Conservation (phyloP, 176 grass and related monocot genomes). For the Oryza brachyantha region DNA sequence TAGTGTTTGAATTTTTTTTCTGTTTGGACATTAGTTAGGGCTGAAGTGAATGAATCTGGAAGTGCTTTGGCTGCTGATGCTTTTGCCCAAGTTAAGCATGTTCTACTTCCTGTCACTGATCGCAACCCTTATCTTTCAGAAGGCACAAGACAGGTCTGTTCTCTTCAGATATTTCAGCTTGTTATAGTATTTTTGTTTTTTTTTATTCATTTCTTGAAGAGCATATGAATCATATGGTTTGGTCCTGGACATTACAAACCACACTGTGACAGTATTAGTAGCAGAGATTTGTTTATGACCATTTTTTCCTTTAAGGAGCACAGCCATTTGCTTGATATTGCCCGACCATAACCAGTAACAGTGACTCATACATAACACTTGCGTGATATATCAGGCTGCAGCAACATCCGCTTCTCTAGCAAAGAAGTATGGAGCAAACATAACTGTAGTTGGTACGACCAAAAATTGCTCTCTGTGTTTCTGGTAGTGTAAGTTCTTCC, state of each 20-base stretch:
- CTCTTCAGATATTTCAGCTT: background rate
- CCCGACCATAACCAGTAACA: background rate
- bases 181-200: background rate
- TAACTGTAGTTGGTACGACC: constrained; percentile 89
- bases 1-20: constrained; percentile 10
- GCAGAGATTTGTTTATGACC: background rate
- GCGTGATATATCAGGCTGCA: constrained; percentile 63
- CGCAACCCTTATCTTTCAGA: constrained; percentile 96
- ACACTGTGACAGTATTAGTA: background rate
- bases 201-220: background rate
- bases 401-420: constrained; percentile 82
- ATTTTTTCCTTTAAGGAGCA: constrained; percentile 3
- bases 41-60: constrained; percentile 72
- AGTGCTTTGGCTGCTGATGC: constrained; percentile 63
- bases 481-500: background rate
- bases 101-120: constrained; percentile 89
- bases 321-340: background rate
- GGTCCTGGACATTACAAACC: background rate
- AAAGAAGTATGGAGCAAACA: constrained; percentile 92
- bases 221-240: constrained; percentile 1
- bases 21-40: constrained; percentile 53
- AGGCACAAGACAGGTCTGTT: constrained; percentile 84
- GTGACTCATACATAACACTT: constrained; percentile 13
- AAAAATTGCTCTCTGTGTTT: background rate
- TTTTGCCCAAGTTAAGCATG: constrained; percentile 73